Base-by-base conservation (phyloP, 495 filamentous ascomycete species). In the Neurospora sublineolata region DNA sequence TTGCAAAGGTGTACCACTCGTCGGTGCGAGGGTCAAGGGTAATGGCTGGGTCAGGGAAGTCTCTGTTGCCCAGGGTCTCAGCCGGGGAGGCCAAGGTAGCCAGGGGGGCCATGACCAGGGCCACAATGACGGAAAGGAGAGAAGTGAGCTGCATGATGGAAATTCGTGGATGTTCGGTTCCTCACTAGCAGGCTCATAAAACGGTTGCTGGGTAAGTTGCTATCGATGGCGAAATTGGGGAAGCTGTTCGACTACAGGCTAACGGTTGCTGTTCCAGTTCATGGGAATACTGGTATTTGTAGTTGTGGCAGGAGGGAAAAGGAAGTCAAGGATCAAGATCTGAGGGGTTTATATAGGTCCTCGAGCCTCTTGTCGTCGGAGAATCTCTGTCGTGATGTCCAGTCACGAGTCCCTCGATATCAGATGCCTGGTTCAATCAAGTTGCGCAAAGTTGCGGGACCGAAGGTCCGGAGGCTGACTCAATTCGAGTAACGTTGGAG, bases 1-100 rank as follows among this genome's bases (percentile, higher is more conserved):
- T 81, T 23, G 77, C 79, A 40, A 81, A 83, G 52, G 77, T 75
- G 72, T 79, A 83, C 76, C 76, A 83, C 16, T 72, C 75, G 10
- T 69, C 67, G 10, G 75, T 71, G 3, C 76, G 72, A 12, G 68
- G 70, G 46, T 80, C 76, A 60, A 75, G 72, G 68, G 78, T 41
- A 8, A 82, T 75, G 37, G 76, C 75, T 3, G 78, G 80, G 70
- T 81, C 79, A 5, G 80, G 75, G 72, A 82, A 82, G 64, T 82
- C 67, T 20, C 44, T 69, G 58, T 72, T 72, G 20, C 73, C 73
- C 18, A 74, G 40, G 40, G 68, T 46, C 10, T 37, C 9, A 8
- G 27, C 46, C 8, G 68, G 71, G 40, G 68, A 18, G 39, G 73
- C 40, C 52, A 64, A 33, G 30, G 3, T 18, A 0, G 27, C 12